These are phyloP conservation scores for Neurospora crassa DNA, from an alignment of 2,329 filamentous ascomycete species.

Conservation along the genomic window DNA sequence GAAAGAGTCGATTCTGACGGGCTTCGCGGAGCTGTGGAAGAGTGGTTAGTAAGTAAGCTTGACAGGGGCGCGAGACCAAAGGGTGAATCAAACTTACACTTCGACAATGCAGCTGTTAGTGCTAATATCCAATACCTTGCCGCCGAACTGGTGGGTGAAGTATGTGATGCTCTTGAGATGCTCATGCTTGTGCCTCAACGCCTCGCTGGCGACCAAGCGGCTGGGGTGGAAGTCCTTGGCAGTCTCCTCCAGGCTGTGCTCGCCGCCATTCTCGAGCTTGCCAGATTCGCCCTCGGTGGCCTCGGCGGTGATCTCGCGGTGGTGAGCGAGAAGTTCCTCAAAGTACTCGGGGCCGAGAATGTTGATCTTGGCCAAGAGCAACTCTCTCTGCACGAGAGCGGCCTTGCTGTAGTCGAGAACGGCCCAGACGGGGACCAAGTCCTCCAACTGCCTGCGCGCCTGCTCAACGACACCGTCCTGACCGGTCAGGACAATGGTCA, in stretches of 20 bases:
- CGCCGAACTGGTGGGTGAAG: conserved; percentile 93
- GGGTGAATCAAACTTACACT: conserved; percentile 51
- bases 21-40: conserved; percentile 82
- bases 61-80: conserved; percentile 1
- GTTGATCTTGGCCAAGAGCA: conserved; percentile 92
- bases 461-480: conserved; percentile 98
- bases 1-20: conserved; percentile 88
- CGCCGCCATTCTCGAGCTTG: conserved; percentile 32
- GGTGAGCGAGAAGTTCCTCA: conserved; percentile 90
- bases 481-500: conserved; percentile 96
- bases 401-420: conserved; percentile 92
- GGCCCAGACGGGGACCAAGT: conserved; percentile 95
- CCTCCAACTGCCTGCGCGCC: conserved; percentile 87
- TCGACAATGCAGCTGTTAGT: conserved; percentile 98
- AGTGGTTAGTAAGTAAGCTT: conserved; percentile 16
- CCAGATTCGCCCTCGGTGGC: conserved; percentile 15
- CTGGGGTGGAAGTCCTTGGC: conserved; percentile 78
- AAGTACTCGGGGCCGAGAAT: conserved; percentile 97
- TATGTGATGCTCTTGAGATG: conserved; percentile 95
- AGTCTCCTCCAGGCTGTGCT: conserved; percentile 34
- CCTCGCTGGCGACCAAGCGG: conserved; percentile 76
- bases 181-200: conserved; percentile 92
- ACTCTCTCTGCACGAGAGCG: conserved; percentile 88
- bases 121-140: conserved; percentile 95
- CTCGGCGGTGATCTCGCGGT: conserved; percentile 68